Evolutionary conservation across 768 basidiomycete species (phyloP), one percentile per base, ranked within the genome.

Genomic region (Austroboletus festivus): DNA sequence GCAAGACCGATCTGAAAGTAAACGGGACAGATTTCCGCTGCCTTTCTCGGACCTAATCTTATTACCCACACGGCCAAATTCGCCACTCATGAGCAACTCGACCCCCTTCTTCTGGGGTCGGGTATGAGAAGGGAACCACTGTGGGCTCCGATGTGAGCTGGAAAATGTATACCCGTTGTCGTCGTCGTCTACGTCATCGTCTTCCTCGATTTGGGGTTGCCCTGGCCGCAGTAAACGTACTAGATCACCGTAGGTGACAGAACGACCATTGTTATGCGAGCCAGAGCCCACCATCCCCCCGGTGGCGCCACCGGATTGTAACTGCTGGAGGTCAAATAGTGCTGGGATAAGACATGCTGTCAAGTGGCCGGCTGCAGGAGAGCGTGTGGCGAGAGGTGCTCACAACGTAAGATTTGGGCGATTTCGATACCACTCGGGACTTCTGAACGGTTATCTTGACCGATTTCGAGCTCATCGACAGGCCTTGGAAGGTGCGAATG

Each of bases 1-100:
- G 21, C 62, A 63, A 20, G 69, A 64, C 40, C 78, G 71, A 38
- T 77, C 71, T 33, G 77, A 59, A 11, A 88, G 60, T 18, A 67
- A 57, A 48, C 71, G 75, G 20, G 81, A 68, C n/a, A 84, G 42
- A 51, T 81, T 87, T 31, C 60, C 60, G 28, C 70, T 58, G 34
- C 73, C 69, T 23, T 65, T 69, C 38, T 72, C 70, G 26, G 70
- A 65, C 52, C 68, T 72, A 13, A 75, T 60, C 60, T 83, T 83
- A 46, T 72, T 67, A 30, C 72, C 70, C 28, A 89, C 72, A 48
- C 78, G 69, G 16, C 91, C 91, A 65, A 93, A 95, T 45, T 93
- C 87, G 39, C 92, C 92, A 55, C 82, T 76, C 54, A 77, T 77
- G 10, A 90, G 73, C 12, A 95, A 73, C 35, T 78, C 72, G 15